Conservation (phyloP, 352 stramenopile species). For the Globisporangium nodosum region DNA sequence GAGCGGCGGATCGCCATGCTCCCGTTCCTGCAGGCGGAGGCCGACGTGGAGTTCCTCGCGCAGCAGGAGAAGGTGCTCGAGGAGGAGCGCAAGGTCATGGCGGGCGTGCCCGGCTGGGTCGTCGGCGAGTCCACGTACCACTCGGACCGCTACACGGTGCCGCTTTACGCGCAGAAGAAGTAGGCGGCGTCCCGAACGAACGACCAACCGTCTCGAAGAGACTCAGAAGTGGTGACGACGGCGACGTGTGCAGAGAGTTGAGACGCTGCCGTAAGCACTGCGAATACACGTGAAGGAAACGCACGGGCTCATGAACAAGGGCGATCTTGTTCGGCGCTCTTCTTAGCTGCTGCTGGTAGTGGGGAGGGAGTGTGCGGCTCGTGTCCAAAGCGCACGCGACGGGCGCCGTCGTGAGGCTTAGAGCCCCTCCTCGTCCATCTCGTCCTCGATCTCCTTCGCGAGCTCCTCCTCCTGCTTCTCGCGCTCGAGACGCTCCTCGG, state of each 20-base stretch:
- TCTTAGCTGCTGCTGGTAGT: no score
- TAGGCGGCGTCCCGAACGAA: constrained; percentile 15
- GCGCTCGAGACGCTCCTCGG: constrained; percentile 87
- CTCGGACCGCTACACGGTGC: constrained; percentile 75
- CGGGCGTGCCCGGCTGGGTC: constrained; percentile 91
- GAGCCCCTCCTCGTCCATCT: constrained; percentile 90
- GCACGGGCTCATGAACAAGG: neutral
- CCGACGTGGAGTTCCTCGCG: constrained; percentile 89
- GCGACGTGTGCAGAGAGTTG: no score
- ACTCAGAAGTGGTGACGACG: no score
- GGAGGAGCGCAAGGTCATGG: constrained; percentile 94
- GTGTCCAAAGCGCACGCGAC: no score
- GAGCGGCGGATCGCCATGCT: constrained; percentile 91
- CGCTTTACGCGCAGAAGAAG: constrained; percentile 78
- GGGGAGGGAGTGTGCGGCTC: no score
- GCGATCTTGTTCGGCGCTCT: no score
- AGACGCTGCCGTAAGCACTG: neutral
- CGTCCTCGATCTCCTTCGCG: constrained; percentile 96
- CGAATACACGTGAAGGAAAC: neutral
- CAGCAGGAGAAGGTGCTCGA: constrained; percentile 86
- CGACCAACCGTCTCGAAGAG: neutral
- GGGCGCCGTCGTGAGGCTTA: constrained; percentile 15
- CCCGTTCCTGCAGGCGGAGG: constrained; percentile 94
- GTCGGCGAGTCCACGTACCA: constrained; percentile 88
- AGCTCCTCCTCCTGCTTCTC: constrained; percentile 94